These are phyloP conservation scores for Phytophthora uliginosa DNA, from an alignment of 352 stramenopile species.

Conservation along the genomic window DNA sequence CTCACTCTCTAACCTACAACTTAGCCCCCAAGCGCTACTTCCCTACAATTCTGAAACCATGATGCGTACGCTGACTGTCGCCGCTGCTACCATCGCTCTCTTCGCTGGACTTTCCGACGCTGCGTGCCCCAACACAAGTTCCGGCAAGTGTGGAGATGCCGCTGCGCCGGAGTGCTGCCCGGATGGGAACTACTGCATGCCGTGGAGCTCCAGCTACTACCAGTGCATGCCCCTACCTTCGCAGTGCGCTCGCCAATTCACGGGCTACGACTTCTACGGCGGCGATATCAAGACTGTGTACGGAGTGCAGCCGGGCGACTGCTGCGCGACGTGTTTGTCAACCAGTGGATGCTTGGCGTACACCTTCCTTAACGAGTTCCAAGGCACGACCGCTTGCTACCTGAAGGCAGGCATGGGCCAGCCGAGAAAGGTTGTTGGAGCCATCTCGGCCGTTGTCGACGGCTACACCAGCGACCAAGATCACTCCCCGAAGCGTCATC, in stretches of 20 bases:
- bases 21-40: conserved; percentile 9
- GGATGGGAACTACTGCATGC: conserved; percentile 50
- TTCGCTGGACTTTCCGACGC: conserved; percentile 17
- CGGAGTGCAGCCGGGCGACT: conserved; percentile 39
- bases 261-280: conserved; percentile 59
- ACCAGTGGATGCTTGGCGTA: conserved; percentile 57
- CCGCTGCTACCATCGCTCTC: conserved; percentile 6
- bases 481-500: conserved; percentile 16
- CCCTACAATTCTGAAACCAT: conserved; percentile 2
- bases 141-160: conserved; percentile 37
- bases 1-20: conserved; percentile 13
- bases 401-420: conserved; percentile 48
- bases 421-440: conserved; percentile 33
- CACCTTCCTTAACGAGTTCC: conserved; percentile 55
- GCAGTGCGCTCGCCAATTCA: conserved; percentile 49
- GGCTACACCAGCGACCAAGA: conserved; percentile 32
- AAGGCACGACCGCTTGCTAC: conserved; percentile 44
- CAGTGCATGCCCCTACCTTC: conserved; percentile 45
- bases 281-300: conserved; percentile 55
- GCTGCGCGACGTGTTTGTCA: conserved; percentile 53
- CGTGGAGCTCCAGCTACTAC: conserved; percentile 47
- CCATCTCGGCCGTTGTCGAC: conserved; percentile 50
- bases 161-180: conserved; percentile 46
- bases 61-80: conserved; percentile 14
- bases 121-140: conserved; percentile 21